A percentile compares a stretch with the other conserved stretches of the same genome.
These are phyloP conservation scores for Metschnikowia shivogae DNA, from an alignment of 805 yeast species.

Conservation along the genomic window DNA sequence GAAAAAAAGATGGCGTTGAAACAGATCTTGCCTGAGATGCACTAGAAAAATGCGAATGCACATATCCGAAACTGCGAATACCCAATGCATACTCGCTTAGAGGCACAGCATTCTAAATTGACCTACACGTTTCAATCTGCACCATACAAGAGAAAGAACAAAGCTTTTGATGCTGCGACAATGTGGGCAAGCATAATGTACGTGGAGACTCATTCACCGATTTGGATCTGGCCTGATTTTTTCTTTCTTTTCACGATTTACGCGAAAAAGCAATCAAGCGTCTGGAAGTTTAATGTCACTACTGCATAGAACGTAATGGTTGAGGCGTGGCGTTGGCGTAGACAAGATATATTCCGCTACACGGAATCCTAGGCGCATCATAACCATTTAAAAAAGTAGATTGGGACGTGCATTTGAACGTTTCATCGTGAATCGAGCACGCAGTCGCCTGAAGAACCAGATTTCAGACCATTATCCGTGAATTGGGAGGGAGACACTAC, in stretches of 20 bases:
- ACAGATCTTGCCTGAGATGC: constrained; percentile 2
- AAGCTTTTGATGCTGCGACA: too few species aligned
- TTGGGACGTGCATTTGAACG: too few species aligned
- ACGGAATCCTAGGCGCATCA: too few species aligned
- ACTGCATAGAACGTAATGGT: neutral
- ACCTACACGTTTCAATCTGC: too few species aligned
- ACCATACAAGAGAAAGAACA: too few species aligned
- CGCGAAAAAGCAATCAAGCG: constrained; percentile 4
- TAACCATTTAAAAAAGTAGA: too few species aligned
- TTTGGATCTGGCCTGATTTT: neutral
- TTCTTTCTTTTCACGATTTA: neutral
- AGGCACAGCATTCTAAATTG: too few species aligned
- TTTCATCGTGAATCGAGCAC: too few species aligned
- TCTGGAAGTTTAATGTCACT: neutral
- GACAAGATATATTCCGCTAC: neutral
- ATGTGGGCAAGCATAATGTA: too few species aligned
- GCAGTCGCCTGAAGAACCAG: too few species aligned
- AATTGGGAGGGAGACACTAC: too few species aligned
- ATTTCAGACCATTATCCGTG: too few species aligned
- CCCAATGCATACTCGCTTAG: constrained; percentile 2
- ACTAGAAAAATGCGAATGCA: constrained; percentile 1
- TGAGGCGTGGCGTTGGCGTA: neutral
- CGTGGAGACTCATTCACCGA: neutral
- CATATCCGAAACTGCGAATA: constrained; percentile 2
- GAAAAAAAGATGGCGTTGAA: neutral